Evolutionary conservation across 164 flowering plant species (phyloP).

Genomic region (Litsea cubeba): DNA sequence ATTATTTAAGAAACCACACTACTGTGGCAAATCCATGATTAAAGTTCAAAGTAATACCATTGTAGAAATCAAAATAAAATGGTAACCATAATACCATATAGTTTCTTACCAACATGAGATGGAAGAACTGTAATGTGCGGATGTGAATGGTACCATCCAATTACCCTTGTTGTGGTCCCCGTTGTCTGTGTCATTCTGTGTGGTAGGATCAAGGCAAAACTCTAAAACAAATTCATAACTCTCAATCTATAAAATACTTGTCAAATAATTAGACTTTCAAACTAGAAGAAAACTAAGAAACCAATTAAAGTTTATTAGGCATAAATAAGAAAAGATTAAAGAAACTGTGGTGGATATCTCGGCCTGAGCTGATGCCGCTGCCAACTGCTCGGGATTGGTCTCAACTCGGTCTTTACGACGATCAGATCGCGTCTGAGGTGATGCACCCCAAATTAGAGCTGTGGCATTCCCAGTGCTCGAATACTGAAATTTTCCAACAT

Average conservation of each 20-base stretch:
- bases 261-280: background rate
- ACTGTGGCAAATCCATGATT: background rate
- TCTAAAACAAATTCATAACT: background rate
- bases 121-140: slow-evolving; percentile 98
- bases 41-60: background rate
- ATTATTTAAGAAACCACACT: background rate
- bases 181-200: slow-evolving; percentile 81
- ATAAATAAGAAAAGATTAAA: slow-evolving; percentile 2
- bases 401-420: slow-evolving; percentile 93
- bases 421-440: slow-evolving; percentile 94
- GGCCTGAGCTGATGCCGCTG: slow-evolving; percentile 96
- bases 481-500: slow-evolving; percentile 34
- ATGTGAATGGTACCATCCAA: slow-evolving; percentile 99
- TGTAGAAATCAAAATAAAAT: background rate
- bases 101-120: slow-evolving; percentile 85
- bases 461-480: slow-evolving; percentile 62
- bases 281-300: background rate
- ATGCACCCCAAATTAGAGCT: slow-evolving; percentile 96
- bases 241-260: too few relatives aligned
- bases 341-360: slow-evolving; percentile 72
- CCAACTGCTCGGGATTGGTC: slow-evolving; percentile 98
- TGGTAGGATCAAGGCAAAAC: slow-evolving; percentile 38
- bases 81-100: background rate
- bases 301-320: background rate
- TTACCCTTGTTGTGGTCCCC: slow-evolving; percentile 90